Conservation (phyloP, 129 eudicot genomes). For the Erigeron canadensis region DNA sequence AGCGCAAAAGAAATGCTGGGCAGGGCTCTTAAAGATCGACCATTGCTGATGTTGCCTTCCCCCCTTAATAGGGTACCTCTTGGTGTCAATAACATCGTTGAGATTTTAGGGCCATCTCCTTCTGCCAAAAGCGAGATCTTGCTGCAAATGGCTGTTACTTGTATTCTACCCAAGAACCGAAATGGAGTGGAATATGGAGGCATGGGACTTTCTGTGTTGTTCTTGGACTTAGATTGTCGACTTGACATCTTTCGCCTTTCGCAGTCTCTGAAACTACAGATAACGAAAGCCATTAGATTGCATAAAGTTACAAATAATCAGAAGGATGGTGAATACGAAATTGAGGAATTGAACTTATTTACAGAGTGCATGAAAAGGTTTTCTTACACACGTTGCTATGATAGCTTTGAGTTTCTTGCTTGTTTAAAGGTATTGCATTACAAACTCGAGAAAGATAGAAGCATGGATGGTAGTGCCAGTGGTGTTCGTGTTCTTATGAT, state of each 20-base stretch:
- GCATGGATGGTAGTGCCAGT: conserved; percentile 31
- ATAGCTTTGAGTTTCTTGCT: conserved; percentile 81
- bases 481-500: conserved; percentile 66
- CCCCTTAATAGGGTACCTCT: conserved; percentile 85
- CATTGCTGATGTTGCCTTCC: conserved; percentile 46
- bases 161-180: conserved; percentile 77
- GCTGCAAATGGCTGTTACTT: conserved; percentile 63
- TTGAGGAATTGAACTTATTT: conserved; percentile 49
- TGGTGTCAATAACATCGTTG: conserved; percentile 65
- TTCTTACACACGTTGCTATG: conserved; percentile 68
- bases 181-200: conserved; percentile 79
- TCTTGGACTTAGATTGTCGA: conserved; percentile 85
- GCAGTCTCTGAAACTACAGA: conserved; percentile 40
- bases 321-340: conserved; percentile 24
- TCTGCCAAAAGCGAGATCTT: conserved; percentile 81
- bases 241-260: conserved; percentile 67
- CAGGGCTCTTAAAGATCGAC: conserved; percentile 51
- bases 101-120: conserved; percentile 79
- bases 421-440: conserved; percentile 66
- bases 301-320: conserved; percentile 11
- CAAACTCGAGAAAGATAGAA: conserved; percentile 46
- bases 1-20: conserved; percentile 57
- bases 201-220: conserved; percentile 58
- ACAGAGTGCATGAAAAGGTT: conserved; percentile 65
- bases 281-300: conserved; percentile 35